These are phyloP conservation scores for Tilletia walkeri DNA, from an alignment of 1,284 basidiomycete species.

Conservation along the genomic window DNA sequence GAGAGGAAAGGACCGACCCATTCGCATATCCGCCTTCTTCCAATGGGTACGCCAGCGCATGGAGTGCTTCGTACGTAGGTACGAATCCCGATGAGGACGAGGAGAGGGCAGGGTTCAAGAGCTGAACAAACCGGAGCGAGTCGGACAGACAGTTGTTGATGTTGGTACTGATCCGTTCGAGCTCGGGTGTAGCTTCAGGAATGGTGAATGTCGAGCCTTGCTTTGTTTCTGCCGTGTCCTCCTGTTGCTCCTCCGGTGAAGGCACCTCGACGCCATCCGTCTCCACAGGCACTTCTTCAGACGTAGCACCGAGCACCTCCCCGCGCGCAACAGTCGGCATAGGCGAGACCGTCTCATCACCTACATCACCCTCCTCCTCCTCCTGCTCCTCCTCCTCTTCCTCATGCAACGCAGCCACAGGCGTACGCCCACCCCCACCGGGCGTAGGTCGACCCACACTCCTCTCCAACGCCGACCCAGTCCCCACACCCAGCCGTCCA, in stretches of 20 bases:
- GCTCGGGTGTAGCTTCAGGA: slow-evolving; percentile 36
- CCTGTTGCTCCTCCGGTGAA: neutral
- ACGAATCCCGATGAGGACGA: slow-evolving; percentile 8
- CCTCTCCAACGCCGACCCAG: neutral
- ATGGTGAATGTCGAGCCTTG: slow-evolving; percentile 16
- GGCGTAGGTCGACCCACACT: no score
- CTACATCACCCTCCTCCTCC: neutral
- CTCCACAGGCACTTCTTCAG: neutral
- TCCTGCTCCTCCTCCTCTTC: slow-evolving; percentile 11
- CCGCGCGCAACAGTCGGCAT: neutral
- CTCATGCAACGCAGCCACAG: no score
- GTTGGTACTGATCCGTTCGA: slow-evolving; percentile 41
- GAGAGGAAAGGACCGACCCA: neutral
- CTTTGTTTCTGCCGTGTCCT: neutral
- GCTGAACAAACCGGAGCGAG: slow-evolving; percentile 38
- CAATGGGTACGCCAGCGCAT: slow-evolving; percentile 6
- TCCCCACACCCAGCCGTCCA: neutral
- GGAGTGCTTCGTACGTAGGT: neutral
- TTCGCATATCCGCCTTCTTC: neutral
- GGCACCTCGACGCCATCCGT: neutral
- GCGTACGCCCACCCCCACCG: no score
- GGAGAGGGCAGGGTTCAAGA: slow-evolving; percentile 29
- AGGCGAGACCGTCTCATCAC: slow-evolving; percentile 9
- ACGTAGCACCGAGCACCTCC: neutral
- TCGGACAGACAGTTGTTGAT: slow-evolving; percentile 49